Conservation (phyloP, 441 rosid genomes). For the Erysimum cheiri region DNA sequence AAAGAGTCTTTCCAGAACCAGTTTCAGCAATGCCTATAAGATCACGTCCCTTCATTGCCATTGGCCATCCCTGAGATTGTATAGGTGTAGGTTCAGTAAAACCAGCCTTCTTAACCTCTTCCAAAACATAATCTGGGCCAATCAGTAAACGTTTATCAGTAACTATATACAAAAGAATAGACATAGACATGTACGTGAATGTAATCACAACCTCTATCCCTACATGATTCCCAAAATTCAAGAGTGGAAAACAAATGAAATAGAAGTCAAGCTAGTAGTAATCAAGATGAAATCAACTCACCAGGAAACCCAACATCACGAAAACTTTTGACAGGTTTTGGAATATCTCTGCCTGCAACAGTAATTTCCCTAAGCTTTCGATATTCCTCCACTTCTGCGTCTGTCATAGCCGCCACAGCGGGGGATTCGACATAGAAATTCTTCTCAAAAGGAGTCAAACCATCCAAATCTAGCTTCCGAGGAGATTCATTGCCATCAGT, state of each 20-base stretch:
- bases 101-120: slow-evolving; percentile 88
- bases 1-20: slow-evolving; percentile 96
- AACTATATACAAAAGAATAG: slow-evolving; percentile 11
- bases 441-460: slow-evolving; percentile 89
- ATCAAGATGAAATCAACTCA: slow-evolving; percentile 30
- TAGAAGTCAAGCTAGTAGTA: background rate
- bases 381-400: slow-evolving; percentile 77
- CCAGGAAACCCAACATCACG: slow-evolving; percentile 92
- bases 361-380: slow-evolving; percentile 76
- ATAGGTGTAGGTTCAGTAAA: slow-evolving; percentile 93
- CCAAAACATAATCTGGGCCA: slow-evolving; percentile 82
- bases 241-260: background rate
- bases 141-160: slow-evolving; percentile 26
- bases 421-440: slow-evolving; percentile 84
- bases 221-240: background rate
- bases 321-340: slow-evolving; percentile 84
- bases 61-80: slow-evolving; percentile 98
- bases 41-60: slow-evolving; percentile 96
- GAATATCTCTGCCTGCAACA: slow-evolving; percentile 89
- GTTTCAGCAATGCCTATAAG: slow-evolving; percentile 97
- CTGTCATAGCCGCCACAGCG: slow-evolving; percentile 78
- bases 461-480: slow-evolving; percentile 81
- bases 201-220: background rate
- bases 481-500: slow-evolving; percentile 57
- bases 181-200: background rate